Base-by-base conservation (phyloP, 2,329 filamentous ascomycete species). In the Verruconis gallopava region DNA sequence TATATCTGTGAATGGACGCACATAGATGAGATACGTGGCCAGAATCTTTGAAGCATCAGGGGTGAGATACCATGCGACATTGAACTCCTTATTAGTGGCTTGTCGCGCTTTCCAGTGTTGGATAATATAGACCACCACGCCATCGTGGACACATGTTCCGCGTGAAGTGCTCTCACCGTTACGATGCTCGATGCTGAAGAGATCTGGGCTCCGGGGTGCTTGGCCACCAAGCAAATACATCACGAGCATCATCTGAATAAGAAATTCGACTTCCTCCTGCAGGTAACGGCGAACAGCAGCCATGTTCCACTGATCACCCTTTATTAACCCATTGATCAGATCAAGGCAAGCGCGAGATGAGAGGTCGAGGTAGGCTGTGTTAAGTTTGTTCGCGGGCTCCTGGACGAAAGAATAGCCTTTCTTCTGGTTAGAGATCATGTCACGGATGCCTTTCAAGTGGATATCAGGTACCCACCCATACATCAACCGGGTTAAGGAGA, bases 361-460 rank as follows among this genome's bases (percentile, higher is more conserved):
- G n/a, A 30, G 25, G n/a, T 30, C n/a, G n/a, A 30, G 25, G n/a
- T 30, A 30, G n/a, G 25, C 25, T 30, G n/a, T 30, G n/a, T 30
- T 30, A 9, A 30, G 25, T n/a, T 30, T 30, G n/a, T 30, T 30
- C 25, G 25, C 25, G n/a, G 25, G 25, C 25, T 30, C 25, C 25
- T 30, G 25, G 25, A 30, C 25, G 25, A 30, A 30, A 9, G n/a
- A 30, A n/a, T 30, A 30, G 25, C 25, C 25, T 30, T n/a, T 30
- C 25, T 30, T 30, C n/a, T 30, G n/a, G 25, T 30, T 30, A 30
- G 25, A 30, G 6, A 30, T 9, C 6, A n/a, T 30, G n/a, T 30
- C 25, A n/a, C 25, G 25, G n/a, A 30, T 30, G n/a, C 9, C 6
- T 30, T n/a, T n/a, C n/a, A 30, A n/a, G 9, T 30, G 6, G n/a